These are phyloP conservation scores for Astrothelium macrocarpum DNA, from an alignment of 495 filamentous ascomycete genomes.

Conservation along the genomic window DNA sequence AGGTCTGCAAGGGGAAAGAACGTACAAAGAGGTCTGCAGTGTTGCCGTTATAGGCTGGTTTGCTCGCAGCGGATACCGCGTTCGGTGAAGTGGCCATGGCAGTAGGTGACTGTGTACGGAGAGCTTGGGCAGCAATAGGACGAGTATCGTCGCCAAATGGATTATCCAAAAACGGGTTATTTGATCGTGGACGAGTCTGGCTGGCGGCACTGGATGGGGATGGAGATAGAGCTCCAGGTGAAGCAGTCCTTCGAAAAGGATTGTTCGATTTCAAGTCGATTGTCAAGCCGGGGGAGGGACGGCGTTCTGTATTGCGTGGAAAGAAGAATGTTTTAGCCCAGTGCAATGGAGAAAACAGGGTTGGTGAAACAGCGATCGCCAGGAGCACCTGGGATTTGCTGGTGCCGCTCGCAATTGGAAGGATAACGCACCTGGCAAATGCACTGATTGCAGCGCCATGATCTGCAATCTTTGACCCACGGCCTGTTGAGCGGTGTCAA, in stretches of 20 bases:
- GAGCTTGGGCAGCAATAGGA: background rate
- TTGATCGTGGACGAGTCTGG: slow-evolving; percentile 59
- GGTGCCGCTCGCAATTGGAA: background rate
- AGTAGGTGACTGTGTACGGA: background rate
- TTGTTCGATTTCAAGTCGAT: slow-evolving; percentile 68
- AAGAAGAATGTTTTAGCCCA: background rate
- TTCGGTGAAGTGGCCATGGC: slow-evolving; percentile 29
- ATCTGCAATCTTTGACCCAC: background rate
- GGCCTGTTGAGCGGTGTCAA: background rate
- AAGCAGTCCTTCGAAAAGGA: slow-evolving; percentile 57
- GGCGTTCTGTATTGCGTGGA: slow-evolving; percentile 20
- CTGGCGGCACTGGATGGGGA: slow-evolving; percentile 27
- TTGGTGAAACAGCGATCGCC: slow-evolving; percentile 8
- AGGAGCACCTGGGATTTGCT: background rate
- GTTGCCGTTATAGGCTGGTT: slow-evolving; percentile 48
- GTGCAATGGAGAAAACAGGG: background rate
- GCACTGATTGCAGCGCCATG: slow-evolving; percentile 3
- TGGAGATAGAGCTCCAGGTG: slow-evolving; percentile 71
- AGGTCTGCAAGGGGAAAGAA: slow-evolving; percentile 19
- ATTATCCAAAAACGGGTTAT: slow-evolving; percentile 75
- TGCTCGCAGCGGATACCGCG: slow-evolving; percentile 35
- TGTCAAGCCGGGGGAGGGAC: slow-evolving; percentile 23
- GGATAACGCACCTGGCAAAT: slow-evolving; percentile 5
- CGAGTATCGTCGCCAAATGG: background rate
- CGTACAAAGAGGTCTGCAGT: slow-evolving; percentile 87